Percentiles rank a stretch among this genome's conserved stretches.
phyloP scores from a whole-genome alignment of 345 rosid species.

The Salix dunnii region DNA sequence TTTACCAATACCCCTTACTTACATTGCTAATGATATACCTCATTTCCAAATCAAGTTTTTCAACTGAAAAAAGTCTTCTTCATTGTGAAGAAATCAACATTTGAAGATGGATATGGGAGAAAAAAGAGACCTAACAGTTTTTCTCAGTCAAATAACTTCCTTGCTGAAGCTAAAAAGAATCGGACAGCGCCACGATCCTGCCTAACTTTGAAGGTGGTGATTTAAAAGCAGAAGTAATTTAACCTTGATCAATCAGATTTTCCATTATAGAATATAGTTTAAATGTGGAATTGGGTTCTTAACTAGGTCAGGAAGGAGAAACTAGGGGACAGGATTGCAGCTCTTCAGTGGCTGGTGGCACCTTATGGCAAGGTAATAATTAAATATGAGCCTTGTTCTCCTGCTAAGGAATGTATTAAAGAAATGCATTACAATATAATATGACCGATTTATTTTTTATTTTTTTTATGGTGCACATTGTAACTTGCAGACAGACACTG shows the following conservation, averaged over 20 bases:
- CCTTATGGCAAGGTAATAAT: constrained; percentile 67
- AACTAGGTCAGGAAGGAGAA: constrained; percentile 52
- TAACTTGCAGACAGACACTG: constrained; percentile 61
- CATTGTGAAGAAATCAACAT: background rate
- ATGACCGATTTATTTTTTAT: background rate
- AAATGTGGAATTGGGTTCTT: background rate
- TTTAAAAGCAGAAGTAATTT: background rate
- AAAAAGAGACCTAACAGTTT: constrained; percentile 16
- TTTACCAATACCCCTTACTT: background rate
- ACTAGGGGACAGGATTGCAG: constrained; percentile 60
- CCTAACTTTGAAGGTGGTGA: constrained; percentile 33
- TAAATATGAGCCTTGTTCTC: background rate
- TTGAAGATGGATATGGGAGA: constrained; percentile 9
- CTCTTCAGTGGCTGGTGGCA: constrained; percentile 67
- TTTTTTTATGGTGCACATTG: background rate
- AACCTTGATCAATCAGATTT: background rate
- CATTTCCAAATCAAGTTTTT: background rate
- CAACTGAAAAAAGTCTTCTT: background rate
- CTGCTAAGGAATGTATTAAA: background rate
- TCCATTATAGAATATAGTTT: background rate
- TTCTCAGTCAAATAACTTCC: constrained; percentile 19
- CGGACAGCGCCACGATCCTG: constrained; percentile 17
- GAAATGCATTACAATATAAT: constrained; percentile 1
- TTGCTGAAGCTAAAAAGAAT: constrained; percentile 17
- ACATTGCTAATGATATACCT: background rate